phyloP scores from a whole-genome alignment of 441 rosid species.

The Daphne laureola region DNA sequence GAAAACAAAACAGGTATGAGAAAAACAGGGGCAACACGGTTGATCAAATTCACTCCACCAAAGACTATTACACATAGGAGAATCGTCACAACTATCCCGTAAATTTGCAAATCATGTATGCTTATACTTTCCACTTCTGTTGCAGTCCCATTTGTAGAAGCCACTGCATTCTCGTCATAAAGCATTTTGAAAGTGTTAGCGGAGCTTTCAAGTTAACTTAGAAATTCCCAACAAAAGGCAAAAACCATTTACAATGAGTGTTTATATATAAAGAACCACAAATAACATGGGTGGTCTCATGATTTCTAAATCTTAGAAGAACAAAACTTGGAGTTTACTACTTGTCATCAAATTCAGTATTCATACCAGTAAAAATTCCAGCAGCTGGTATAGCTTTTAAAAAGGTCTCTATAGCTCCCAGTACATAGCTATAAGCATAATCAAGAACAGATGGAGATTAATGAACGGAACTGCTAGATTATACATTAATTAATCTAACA shows the following conservation, averaged over 20 bases:
- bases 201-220: too few relatives aligned
- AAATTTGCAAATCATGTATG: conserved; percentile 82
- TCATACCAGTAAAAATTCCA: conserved; percentile 76
- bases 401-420: conserved; percentile 97
- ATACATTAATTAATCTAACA: too few relatives aligned
- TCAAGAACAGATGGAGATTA: conserved; percentile 13
- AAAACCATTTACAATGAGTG: neutral
- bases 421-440: conserved; percentile 55
- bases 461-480: too few relatives aligned
- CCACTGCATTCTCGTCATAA: conserved; percentile 41
- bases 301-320: too few relatives aligned
- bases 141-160: conserved; percentile 20
- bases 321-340: neutral
- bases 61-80: conserved; percentile 85
- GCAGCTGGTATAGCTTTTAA: conserved; percentile 93
- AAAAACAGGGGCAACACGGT: conserved; percentile 95
- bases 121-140: conserved; percentile 63
- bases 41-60: conserved; percentile 95
- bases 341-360: conserved; percentile 3
- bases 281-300: too few relatives aligned
- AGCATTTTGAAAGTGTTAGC: conserved; percentile 18
- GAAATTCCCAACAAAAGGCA: neutral
- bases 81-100: conserved; percentile 84
- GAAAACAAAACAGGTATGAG: conserved; percentile 84
- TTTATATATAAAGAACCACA: too few relatives aligned